Base-by-base conservation (phyloP, 2,329 filamentous ascomycete genomes). In the Moelleriella libera region DNA sequence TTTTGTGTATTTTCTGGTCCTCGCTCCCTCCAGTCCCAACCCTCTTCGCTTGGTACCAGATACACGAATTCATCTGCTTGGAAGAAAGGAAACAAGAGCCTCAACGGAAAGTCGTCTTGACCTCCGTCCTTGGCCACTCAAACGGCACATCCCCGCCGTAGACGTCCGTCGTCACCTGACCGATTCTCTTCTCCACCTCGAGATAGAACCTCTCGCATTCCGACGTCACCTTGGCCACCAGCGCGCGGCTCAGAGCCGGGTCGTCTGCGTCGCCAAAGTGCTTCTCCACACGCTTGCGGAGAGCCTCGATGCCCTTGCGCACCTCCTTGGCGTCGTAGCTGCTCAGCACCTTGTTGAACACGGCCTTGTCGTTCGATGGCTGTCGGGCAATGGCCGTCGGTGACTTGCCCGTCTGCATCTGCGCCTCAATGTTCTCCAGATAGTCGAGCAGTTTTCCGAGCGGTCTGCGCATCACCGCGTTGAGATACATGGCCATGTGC, bases 231-330 rank as follows among this genome's bases (percentile, higher is more conserved):
- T 75, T 73, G 45, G 64, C 64, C 29, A 82, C 78, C 41, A 83
- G 66, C 37, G 69, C 69, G 45, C 70, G 68, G 56, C 78, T 83
- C 47, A 83, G 69, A 28, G 69, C 76, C 48, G 80, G 78, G 52
- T 89, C 85, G 55, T 94, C 88, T 5, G 82, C 85, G 55, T 94
- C 88, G 42, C 88, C 88, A 71, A 97, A 97, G 65, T 97, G 90
- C 69, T 97, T 98, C 67, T 97, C 90, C 1, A 97, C 86, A 45
- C 90, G 78, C 69, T 94, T 95, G 58, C 83, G 83, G 54, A 97
- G 72, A 47, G 86, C 78, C 58, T 95, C 88, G 55, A 95, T 83
- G n/a, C 90, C 89, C 60, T 89, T 88, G 53, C 85, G 78, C 42
- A 96, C 77, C 64, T 96, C 88, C 61, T 86, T 89, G 21, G 73